These are phyloP conservation scores for Blastomyces gilchristii DNA, from an alignment of 2,329 filamentous ascomycete species.

Conservation along the genomic window DNA sequence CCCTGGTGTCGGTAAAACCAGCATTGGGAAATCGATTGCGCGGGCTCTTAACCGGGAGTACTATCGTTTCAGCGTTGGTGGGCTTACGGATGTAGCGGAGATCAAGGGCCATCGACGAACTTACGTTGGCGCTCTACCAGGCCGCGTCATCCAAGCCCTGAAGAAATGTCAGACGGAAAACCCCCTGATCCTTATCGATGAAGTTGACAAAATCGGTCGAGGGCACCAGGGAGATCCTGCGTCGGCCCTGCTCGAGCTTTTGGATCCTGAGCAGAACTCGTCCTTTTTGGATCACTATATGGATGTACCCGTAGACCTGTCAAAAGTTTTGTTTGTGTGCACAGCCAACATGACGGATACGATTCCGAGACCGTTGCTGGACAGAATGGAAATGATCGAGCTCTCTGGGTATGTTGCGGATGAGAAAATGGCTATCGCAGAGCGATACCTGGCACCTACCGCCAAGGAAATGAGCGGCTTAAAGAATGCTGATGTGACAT, in stretches of 20 bases:
- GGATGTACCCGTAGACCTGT: conserved; percentile 93
- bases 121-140: conserved; percentile 90
- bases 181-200: conserved; percentile 89
- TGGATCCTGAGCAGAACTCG: conserved; percentile 94
- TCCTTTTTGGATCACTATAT: conserved; percentile 98
- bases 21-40: conserved; percentile 96
- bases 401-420: conserved; percentile 94
- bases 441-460: conserved; percentile 81
- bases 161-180: conserved; percentile 99
- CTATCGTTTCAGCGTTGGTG: conserved; percentile 96
- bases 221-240: conserved; percentile 95
- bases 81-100: conserved; percentile 92
- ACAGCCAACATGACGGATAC: conserved; percentile 99
- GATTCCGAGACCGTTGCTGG: conserved; percentile 82
- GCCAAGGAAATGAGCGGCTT: conserved; percentile 91
- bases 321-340: conserved; percentile 96
- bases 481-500: conserved; percentile 78
- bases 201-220: conserved; percentile 94
- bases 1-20: conserved; percentile 95
- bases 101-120: conserved; percentile 97
- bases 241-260: conserved; percentile 80
- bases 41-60: conserved; percentile 90
- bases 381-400: conserved; percentile 96
- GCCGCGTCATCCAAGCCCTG: conserved; percentile 91
- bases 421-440: conserved; percentile 97